phyloP scores from a whole-genome alignment of 257 asterid genomes.

The Thymus mandschuricus region DNA sequence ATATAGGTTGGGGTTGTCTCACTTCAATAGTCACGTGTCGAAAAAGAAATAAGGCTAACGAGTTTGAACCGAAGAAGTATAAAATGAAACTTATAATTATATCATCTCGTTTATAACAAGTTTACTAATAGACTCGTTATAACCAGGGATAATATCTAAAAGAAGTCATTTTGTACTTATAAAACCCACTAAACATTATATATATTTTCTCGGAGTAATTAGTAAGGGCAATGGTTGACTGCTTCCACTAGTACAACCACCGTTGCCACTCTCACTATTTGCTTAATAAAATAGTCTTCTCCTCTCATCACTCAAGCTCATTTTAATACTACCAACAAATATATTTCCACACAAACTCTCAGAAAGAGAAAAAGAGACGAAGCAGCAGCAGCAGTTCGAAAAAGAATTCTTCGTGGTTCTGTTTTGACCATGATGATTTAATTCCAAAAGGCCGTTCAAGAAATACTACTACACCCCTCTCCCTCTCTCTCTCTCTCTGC shows the following conservation, averaged over 20 bases:
- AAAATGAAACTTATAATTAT: too few relatives aligned
- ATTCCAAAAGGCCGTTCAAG: constrained; percentile 20
- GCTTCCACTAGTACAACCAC: constrained; percentile 33
- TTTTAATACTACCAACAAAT: not conserved
- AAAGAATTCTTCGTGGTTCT: constrained; percentile 9
- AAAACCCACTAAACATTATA: too few relatives aligned
- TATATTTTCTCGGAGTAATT: too few relatives aligned
- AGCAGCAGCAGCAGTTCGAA: constrained; percentile 10
- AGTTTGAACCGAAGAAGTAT: too few relatives aligned
- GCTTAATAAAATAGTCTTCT: not conserved
- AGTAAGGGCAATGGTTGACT: constrained; percentile 27
- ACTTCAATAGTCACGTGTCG: too few relatives aligned
- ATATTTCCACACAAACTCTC: not conserved
- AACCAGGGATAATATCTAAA: too few relatives aligned
- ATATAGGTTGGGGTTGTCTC: too few relatives aligned
- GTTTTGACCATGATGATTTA: constrained; percentile 33
- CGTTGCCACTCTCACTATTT: not conserved
- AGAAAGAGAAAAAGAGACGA: not conserved
- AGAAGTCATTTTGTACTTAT: too few relatives aligned
- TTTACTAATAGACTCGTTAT: too few relatives aligned
- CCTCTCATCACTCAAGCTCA: not conserved
- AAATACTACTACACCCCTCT: not conserved
- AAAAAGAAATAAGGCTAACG: too few relatives aligned
- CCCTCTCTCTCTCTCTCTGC: constrained; percentile 33
- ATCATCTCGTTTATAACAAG: too few relatives aligned